A percentile compares a stretch with the other conserved stretches of the same genome.
Conservation (phyloP, 345 rosid species). For the Eucalyptus lansdowneana region DNA sequence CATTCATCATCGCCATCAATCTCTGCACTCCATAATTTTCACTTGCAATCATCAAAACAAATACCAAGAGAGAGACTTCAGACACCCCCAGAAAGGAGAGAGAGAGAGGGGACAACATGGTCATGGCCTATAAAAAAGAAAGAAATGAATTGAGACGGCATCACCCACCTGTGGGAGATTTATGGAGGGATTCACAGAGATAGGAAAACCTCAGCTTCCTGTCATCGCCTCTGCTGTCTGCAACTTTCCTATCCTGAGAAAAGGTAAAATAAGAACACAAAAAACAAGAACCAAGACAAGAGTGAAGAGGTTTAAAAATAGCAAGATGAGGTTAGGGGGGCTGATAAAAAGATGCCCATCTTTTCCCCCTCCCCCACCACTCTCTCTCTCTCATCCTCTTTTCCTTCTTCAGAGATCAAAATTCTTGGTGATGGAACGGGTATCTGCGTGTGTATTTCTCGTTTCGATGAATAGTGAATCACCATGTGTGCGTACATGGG, state of each 20-base stretch:
- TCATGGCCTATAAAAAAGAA: neutral
- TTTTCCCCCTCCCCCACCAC: neutral
- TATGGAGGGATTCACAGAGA: neutral
- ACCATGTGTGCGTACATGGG: neutral
- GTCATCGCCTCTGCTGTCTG: constrained; percentile 15
- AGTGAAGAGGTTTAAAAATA: neutral
- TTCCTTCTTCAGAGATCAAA: neutral
- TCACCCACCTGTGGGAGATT: neutral
- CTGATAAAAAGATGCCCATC: constrained; percentile 35
- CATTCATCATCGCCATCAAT: neutral
- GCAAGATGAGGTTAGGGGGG: constrained; percentile 17
- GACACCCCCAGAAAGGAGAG: neutral
- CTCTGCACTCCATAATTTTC: neutral
- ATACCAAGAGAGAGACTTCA: neutral
- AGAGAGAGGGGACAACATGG: neutral
- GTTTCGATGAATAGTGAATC: neutral
- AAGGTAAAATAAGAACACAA: constrained; percentile 10
- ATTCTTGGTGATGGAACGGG: neutral
- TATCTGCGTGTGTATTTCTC: neutral
- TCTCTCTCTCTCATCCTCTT: neutral
- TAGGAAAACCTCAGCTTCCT: neutral
- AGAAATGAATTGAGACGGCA: neutral
- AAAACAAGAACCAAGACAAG: constrained; percentile 3
- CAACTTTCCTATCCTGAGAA: constrained; percentile 34
- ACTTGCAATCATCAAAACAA: neutral